phyloP scores from a whole-genome alignment of 176 grass and related monocot genomes.

The Carex scoparia region DNA sequence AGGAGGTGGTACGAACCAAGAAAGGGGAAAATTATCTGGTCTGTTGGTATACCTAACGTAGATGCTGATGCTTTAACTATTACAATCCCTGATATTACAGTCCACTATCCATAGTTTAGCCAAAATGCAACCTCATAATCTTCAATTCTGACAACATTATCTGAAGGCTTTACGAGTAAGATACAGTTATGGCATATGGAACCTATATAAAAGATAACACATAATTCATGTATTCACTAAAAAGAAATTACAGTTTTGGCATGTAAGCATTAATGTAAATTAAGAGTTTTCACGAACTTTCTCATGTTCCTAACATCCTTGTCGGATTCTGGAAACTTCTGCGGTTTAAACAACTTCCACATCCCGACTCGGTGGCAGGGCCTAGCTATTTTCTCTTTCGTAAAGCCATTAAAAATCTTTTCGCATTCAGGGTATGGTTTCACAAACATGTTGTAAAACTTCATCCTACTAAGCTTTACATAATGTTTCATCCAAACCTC shows the following conservation, averaged over 20 bases:
- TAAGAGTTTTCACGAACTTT: slow-evolving; percentile 42
- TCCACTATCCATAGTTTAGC: background rate
- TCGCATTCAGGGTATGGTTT: slow-evolving; percentile 83
- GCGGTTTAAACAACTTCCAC: slow-evolving; percentile 78
- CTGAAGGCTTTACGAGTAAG: background rate
- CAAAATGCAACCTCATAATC: background rate
- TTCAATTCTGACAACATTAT: background rate
- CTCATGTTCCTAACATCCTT: slow-evolving; percentile 71
- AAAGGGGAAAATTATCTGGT: background rate
- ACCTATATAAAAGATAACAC: background rate
- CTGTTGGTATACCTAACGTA: background rate
- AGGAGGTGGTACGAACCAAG: background rate
- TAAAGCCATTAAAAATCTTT: slow-evolving; percentile 50
- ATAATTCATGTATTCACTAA: background rate
- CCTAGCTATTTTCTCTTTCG: slow-evolving; percentile 26
- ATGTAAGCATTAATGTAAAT: slow-evolving; percentile 14
- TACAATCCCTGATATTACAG: background rate
- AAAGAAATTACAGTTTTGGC: background rate
- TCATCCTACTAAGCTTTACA: slow-evolving; percentile 57
- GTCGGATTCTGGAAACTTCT: slow-evolving; percentile 27
- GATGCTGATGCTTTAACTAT: background rate
- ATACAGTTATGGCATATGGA: background rate
- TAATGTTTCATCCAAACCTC: slow-evolving; percentile 79
- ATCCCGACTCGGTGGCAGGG: slow-evolving; percentile 35
- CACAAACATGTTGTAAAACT: slow-evolving; percentile 79